These are phyloP conservation scores for Naganishia antarctica DNA, from an alignment of 768 basidiomycete species.

Conservation along the genomic window DNA sequence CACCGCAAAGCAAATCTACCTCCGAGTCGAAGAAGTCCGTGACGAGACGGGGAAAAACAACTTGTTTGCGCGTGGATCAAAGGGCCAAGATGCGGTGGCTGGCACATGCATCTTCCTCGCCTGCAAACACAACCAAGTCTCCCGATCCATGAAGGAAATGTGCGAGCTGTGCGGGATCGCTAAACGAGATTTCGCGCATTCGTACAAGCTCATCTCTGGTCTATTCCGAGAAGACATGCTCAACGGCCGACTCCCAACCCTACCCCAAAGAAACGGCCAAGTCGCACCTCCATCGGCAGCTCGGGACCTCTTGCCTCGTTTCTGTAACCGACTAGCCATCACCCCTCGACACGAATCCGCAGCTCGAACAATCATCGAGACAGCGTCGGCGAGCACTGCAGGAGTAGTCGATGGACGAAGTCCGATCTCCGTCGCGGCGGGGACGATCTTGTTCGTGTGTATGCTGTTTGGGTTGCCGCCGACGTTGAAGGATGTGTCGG, in stretches of 20 bases:
- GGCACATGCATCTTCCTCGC: constrained; percentile 31
- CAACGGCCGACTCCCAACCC: constrained; percentile 16
- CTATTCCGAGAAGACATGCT: constrained; percentile 23
- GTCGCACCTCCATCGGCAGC: constrained; percentile 52
- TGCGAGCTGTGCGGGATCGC: constrained; percentile 23
- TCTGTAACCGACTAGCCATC: constrained; percentile 86
- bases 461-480: constrained; percentile 70
- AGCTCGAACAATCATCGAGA: constrained; percentile 71
- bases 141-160: constrained; percentile 29
- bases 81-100: constrained; percentile 14
- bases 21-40: constrained; percentile 38
- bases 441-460: constrained; percentile 89
- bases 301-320: constrained; percentile 82
- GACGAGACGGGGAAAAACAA: constrained; percentile 22
- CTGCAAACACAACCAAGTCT: constrained; percentile 27
- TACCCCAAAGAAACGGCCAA: constrained; percentile 6
- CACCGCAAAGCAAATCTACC: constrained; percentile 47
- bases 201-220: constrained; percentile 22
- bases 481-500: constrained; percentile 76
- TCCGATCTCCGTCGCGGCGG: constrained; percentile 97
- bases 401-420: constrained; percentile 82
- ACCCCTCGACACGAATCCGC: constrained; percentile 76
- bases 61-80: constrained; percentile 17
- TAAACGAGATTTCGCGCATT: constrained; percentile 28
- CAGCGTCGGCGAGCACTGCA: constrained; percentile 62